Percentiles rank a stretch among this genome's conserved stretches.
Conservation (phyloP, 208 protist genomes). For the Acanthamoeba divionensis region DNA sequence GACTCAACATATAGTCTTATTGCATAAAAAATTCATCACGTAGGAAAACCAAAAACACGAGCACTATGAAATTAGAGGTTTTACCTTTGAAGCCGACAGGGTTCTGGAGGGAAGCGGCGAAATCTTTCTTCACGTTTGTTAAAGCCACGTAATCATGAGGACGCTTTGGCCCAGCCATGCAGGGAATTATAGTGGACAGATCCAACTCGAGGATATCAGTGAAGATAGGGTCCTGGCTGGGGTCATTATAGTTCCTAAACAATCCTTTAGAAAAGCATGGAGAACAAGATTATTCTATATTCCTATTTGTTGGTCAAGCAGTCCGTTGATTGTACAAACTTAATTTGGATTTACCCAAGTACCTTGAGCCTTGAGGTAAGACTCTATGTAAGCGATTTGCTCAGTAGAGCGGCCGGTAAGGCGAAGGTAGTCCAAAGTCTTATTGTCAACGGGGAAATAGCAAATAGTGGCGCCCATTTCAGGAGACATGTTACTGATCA, state of each 20-base stretch:
- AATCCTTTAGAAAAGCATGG: slow-evolving; percentile 68
- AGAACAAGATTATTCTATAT: background rate
- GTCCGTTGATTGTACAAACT: background rate
- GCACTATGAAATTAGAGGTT: no score
- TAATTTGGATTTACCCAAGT: background rate
- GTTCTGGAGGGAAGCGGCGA: slow-evolving; percentile 85
- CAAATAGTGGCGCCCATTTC: slow-evolving; percentile 94
- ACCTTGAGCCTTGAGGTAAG: slow-evolving; percentile 85
- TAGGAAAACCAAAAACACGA: no score
- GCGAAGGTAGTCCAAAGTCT: slow-evolving; percentile 90
- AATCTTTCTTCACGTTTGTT: slow-evolving; percentile 89
- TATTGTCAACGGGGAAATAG: slow-evolving; percentile 94
- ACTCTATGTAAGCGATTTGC: slow-evolving; percentile 87
- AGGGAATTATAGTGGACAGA: slow-evolving; percentile 80
- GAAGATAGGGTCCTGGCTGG: slow-evolving; percentile 64
- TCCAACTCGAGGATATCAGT: slow-evolving; percentile 89
- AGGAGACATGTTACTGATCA: slow-evolving; percentile 95
- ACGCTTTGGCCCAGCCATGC: slow-evolving; percentile 84
- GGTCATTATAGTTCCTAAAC: slow-evolving; percentile 76
- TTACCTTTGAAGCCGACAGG: slow-evolving; percentile 92
- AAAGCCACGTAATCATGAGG: slow-evolving; percentile 92
- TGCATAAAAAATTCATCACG: no score
- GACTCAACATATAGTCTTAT: no score
- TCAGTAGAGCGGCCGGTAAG: slow-evolving; percentile 83
- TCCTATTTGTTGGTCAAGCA: background rate